Conservation (phyloP, 2,329 filamentous ascomycete species). For the Teratosphaeria destructans region DNA sequence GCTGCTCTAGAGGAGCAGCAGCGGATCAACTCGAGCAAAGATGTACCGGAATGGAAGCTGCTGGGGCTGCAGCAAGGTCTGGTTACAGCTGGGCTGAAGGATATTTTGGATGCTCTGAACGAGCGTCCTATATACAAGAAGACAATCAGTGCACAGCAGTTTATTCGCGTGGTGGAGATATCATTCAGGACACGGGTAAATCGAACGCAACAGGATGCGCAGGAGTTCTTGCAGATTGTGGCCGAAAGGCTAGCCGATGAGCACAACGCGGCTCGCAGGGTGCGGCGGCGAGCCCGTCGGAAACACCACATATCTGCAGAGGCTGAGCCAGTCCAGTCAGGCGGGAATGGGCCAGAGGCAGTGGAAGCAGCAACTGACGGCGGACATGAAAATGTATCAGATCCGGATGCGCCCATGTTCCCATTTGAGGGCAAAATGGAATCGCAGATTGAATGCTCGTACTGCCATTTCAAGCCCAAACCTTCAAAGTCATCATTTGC, state of each 20-base stretch:
- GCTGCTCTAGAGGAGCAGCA: constrained; percentile 50
- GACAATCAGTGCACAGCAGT: constrained; percentile 77
- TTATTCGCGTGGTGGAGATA: constrained; percentile 71
- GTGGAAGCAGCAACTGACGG: not conserved
- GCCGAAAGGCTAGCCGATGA: constrained; percentile 88
- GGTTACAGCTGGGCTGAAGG: constrained; percentile 80
- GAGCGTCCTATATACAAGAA: constrained; percentile 90
- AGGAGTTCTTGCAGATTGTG: constrained; percentile 92
- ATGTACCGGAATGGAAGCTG: constrained; percentile 36
- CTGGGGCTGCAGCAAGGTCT: constrained; percentile 63
- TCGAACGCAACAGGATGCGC: constrained; percentile 90
- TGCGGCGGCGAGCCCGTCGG: constrained; percentile 47
- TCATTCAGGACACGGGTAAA: constrained; percentile 88
- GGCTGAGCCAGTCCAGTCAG: not conserved
- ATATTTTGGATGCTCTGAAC: constrained; percentile 84
- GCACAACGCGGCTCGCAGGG: constrained; percentile 74
- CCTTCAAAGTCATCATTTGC: constrained; percentile 78
- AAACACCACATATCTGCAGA: constrained; percentile 4
- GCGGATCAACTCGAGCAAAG: constrained; percentile 38
- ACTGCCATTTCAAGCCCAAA: constrained; percentile 80
- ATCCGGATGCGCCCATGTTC: constrained; percentile 54
- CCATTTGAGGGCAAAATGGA: constrained; percentile 86
- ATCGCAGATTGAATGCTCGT: constrained; percentile 89
- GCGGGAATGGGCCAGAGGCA: constrained; percentile 4
- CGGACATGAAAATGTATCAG: not conserved